Evolutionary conservation across 2,329 filamentous ascomycete genomes (phyloP).

Genomic region (Keithomyces neogunnii): DNA sequence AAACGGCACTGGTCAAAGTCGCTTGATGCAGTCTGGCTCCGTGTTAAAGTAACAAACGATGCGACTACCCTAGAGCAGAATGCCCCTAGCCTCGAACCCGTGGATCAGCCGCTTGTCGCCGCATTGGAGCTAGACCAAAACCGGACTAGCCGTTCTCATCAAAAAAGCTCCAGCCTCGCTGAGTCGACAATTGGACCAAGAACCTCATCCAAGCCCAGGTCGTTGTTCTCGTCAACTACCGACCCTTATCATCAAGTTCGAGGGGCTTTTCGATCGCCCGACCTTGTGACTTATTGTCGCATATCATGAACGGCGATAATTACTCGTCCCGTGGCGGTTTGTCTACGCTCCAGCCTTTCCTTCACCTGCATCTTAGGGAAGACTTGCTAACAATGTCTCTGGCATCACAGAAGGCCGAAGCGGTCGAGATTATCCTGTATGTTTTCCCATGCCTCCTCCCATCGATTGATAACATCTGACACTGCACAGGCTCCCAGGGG

Average conservation of each 20-base stretch:
- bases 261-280: slow-evolving; percentile 8
- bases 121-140: slow-evolving; percentile 15
- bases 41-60: too few relatives aligned
- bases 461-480: slow-evolving; percentile 10
- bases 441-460: slow-evolving; percentile 16
- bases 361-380: slow-evolving; percentile 7
- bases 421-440: slow-evolving; percentile 47
- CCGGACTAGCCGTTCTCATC: slow-evolving; percentile 19
- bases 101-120: background rate
- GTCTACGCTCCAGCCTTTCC: slow-evolving; percentile 14
- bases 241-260: slow-evolving; percentile 1
- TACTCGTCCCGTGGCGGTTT: slow-evolving; percentile 59
- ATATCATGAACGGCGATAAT: slow-evolving; percentile 74
- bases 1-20: too few relatives aligned
- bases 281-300: slow-evolving; percentile 9
- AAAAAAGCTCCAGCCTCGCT: slow-evolving; percentile 39
- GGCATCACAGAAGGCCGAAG: slow-evolving; percentile 37
- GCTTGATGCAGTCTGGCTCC: too few relatives aligned
- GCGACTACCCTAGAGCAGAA: background rate
- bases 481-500: slow-evolving; percentile 18
- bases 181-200: slow-evolving; percentile 12
- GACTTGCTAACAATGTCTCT: slow-evolving; percentile 11
- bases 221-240: slow-evolving; percentile 1
- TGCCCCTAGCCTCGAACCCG: background rate
- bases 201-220: background rate